Evolutionary conservation across 1,139 yeast species (phyloP).

Genomic region (Lodderomyces parapsilosis): DNA sequence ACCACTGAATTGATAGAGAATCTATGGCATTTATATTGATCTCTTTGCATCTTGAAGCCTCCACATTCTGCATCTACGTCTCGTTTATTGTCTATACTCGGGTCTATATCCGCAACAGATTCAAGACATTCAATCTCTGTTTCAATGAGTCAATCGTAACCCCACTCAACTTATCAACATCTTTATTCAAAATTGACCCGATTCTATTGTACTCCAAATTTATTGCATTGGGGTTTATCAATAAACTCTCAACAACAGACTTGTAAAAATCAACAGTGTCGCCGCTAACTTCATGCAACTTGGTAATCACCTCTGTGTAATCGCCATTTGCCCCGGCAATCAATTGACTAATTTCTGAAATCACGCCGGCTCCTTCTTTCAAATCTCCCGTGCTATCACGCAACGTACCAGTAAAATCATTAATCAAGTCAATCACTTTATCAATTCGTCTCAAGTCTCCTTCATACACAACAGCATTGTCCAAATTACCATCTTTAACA

Average conservation of each 20-base stretch:
- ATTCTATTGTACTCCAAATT: constrained; percentile 51
- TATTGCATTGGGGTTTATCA: background rate
- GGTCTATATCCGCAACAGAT: constrained; percentile 22
- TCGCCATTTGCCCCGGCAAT: constrained; percentile 6
- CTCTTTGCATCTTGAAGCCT: too few species aligned
- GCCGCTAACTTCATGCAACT: constrained; percentile 11
- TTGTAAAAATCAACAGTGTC: constrained; percentile 6
- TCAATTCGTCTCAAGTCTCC: constrained; percentile 42
- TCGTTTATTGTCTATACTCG: background rate
- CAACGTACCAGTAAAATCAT: constrained; percentile 49
- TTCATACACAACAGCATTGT: constrained; percentile 36
- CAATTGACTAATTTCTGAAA: constrained; percentile 27
- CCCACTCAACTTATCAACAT: constrained; percentile 30
- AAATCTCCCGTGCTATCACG: constrained; percentile 55
- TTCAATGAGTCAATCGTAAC: constrained; percentile 44
- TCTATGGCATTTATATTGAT: too few species aligned
- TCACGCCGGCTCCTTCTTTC: constrained; percentile 53
- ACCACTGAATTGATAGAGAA: too few species aligned
- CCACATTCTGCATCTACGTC: background rate
- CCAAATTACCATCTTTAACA: constrained; percentile 42
- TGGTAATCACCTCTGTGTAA: constrained; percentile 9
- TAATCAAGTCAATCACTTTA: constrained; percentile 49
- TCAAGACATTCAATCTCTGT: constrained; percentile 50
- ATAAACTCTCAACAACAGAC: constrained; percentile 4
- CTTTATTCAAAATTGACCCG: constrained; percentile 39